Base-by-base conservation (phyloP, 2,329 filamentous ascomycete genomes). In the Cercospora sp. region DNA sequence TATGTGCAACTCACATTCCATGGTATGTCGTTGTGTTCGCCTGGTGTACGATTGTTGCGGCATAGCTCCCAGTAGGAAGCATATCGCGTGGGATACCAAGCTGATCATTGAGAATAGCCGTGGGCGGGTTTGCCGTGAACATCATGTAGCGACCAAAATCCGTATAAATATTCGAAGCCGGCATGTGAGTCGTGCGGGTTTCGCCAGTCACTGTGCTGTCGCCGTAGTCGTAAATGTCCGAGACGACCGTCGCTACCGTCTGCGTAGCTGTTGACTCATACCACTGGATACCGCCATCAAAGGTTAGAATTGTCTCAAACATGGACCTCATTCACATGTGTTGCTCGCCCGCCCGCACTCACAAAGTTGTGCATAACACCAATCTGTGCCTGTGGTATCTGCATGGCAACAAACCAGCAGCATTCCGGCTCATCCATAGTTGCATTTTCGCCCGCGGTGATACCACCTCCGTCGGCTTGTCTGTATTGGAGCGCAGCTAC, bases 281-380 rank as follows among this genome's bases (percentile, higher is more conserved):
- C 48, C 48, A 55, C 48, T 55, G 23, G 3, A 30, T 16, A 8
- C 16, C 20, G 12, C 23, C 48, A 28, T n/a, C 23, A 4, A 55
- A 26, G 12, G 48, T 55, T 12, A 55, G 23, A 16, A 6, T 9
- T 13, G 36, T 42, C 36, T n/a, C 36, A 1, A n/a, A 42, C 36
- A 42, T n/a, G 36, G n/a, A 42, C 16, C 36, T 42, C 36, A 16
- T 42, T 7, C 36, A 42, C 16, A 6, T 42, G 36, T 42, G 36
- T n/a, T 42, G 36, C 16, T 42, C 16, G 36, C 16, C 16, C 16
- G 48, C 23, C 16, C 23, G 23, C 48, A 55, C 48, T 55, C 12
- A 55, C 48, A 55, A 16, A 55, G 23, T 55, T 55, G 48, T 55
- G 48, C 48, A 55, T 55, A 30, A 55, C 48, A 28, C 48, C 48